Evolutionary conservation across 495 filamentous ascomycete species (phyloP), one percentile per base, ranked within the genome.

Genomic region (Eremomyces bilateralis): DNA sequence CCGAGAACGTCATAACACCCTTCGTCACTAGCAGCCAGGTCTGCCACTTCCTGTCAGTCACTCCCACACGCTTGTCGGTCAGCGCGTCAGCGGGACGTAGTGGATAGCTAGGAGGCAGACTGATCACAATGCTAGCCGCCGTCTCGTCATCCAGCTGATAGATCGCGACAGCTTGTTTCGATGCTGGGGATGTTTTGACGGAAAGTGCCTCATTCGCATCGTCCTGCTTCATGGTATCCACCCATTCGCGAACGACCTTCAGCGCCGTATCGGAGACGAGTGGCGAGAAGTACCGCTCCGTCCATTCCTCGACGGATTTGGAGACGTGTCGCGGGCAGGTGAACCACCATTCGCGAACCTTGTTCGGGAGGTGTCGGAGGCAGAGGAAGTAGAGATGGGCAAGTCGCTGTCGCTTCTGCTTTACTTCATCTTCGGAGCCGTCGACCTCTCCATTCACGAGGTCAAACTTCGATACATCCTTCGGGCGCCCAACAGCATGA

Each of bases 71-170:
- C 43, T 75, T 83, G 15, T 79, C 71, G 10, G 16, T 8, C 10
- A 70, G 59, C 3, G 94, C 82, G n/a, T 67, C 56, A 2, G 83
- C 81, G 0, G 66, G 61, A 11, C 74, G 67, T 3, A 99, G 64
- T 0, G 88, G 88, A 45, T 84, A 99, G 20, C 68, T 66, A 1
- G 65, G 54, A 0, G 90, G 85, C 0, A 99, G 66, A 0, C 65
- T 63, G 42, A 99, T 73, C 20, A 69, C 56, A 20, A 94, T 83
- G 4, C 69, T 65, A 41, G 83, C 76, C 3, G 65, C 66, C 42
- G 82, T 73, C 21, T 94, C 85, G 45, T 99, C 90, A 17, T 99
- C 88, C 16, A 99, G 63, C 8, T 75, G 69, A 45, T 93, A 91
- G 15, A 69, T 67, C 3, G 80, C 84, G 4, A 66, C 71, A 29